phyloP scores from a whole-genome alignment of 2,329 filamentous ascomycete genomes.

The Ceratocystis cacaofunesta region DNA sequence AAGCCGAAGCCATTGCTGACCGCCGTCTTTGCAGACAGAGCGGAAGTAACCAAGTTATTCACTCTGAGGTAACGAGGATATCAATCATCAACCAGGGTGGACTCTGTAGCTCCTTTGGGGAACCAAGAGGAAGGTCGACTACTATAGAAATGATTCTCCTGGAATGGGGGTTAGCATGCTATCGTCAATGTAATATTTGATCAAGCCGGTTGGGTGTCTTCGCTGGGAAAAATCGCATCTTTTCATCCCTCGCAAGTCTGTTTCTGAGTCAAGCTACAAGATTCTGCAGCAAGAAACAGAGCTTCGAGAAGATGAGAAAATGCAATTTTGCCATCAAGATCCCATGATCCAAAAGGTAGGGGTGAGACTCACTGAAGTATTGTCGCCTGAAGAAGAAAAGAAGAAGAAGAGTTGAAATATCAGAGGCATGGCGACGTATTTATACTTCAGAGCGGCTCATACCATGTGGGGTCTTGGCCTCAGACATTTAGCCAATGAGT shows the following conservation, averaged over 20 bases:
- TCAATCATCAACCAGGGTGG: conserved; percentile 88
- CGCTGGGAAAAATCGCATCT: not conserved
- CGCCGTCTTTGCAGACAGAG: conserved; percentile 48
- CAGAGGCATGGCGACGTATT: conserved; percentile 23
- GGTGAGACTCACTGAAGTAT: conserved; percentile 39
- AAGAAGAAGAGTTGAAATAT: conserved; percentile 30
- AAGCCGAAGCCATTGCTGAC: conserved; percentile 21
- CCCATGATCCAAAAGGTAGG: conserved; percentile 23
- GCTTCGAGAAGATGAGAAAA: not conserved
- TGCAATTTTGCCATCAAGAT: not conserved
- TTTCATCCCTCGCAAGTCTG: not conserved
- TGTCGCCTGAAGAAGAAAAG: conserved; percentile 45
- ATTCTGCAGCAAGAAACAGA: not conserved
- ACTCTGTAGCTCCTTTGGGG: conserved; percentile 82
- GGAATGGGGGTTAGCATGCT: not conserved
- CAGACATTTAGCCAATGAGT: not conserved
- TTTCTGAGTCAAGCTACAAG: not conserved
- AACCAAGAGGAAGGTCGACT: conserved; percentile 80
- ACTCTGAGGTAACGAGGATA: conserved; percentile 83
- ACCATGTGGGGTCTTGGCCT: conserved; percentile 13
- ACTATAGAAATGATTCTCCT: conserved; percentile 97
- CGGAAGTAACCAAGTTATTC: conserved; percentile 52
- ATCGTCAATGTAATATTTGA: not conserved
- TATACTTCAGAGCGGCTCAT: conserved; percentile 31
- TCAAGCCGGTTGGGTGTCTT: not conserved